Percentiles rank a stretch among this genome's conserved stretches.
These are phyloP conservation scores for Lithohypha guttulata DNA, from an alignment of 2,329 filamentous ascomycete species.

Conservation along the genomic window DNA sequence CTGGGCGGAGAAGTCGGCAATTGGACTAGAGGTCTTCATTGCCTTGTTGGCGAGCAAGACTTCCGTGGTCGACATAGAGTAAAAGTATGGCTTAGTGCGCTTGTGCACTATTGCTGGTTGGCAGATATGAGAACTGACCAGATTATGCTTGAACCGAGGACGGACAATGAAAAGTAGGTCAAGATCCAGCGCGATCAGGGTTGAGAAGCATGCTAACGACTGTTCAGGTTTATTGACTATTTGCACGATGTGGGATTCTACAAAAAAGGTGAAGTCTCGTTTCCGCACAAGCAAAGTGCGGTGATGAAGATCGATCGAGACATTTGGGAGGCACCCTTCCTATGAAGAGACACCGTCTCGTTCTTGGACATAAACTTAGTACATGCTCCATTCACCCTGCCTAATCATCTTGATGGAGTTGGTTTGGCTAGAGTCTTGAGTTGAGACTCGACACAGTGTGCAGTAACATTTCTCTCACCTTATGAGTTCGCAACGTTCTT, in stretches of 20 bases:
- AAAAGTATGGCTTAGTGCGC: constrained; percentile 66
- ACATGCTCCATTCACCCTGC: too few relatives aligned
- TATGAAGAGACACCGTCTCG: too few relatives aligned
- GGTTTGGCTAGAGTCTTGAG: too few relatives aligned
- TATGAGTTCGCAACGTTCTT: too few relatives aligned
- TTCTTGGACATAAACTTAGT: too few relatives aligned
- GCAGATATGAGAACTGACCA: constrained; percentile 71
- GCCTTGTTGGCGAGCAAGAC: constrained; percentile 84
- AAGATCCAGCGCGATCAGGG: background rate
- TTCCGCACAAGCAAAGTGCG: constrained; percentile 88
- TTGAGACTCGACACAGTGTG: too few relatives aligned
- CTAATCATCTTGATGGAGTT: too few relatives aligned
- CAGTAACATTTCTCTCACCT: too few relatives aligned
- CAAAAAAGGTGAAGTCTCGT: constrained; percentile 73
- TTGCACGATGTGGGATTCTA: constrained; percentile 67
- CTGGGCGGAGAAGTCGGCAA: constrained; percentile 57
- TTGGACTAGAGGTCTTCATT: constrained; percentile 80
- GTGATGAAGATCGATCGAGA: constrained; percentile 71
- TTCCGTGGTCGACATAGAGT: constrained; percentile 70
- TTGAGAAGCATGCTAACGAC: constrained; percentile 1
- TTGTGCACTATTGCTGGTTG: constrained; percentile 78
- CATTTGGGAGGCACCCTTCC: constrained; percentile 60
- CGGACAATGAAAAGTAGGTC: constrained; percentile 79
- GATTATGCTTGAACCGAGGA: constrained; percentile 75
- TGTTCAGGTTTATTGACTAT: constrained; percentile 54